A percentile compares a stretch with the other conserved stretches of the same genome.
These are phyloP conservation scores for Annona cherimola DNA, from an alignment of 164 flowering plant genomes.

Conservation along the genomic window DNA sequence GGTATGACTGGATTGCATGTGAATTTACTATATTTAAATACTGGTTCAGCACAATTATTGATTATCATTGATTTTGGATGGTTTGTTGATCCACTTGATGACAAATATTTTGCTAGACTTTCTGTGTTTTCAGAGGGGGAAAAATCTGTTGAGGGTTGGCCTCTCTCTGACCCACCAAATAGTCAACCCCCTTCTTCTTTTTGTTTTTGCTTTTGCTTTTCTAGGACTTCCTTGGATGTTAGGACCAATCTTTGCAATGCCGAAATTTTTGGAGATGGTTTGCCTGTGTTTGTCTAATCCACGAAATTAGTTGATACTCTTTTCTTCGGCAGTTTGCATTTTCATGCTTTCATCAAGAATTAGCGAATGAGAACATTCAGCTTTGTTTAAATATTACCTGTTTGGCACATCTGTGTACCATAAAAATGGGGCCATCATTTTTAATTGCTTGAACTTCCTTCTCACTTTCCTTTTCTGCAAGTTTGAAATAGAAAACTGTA, in stretches of 20 bases:
- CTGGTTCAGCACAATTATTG: background rate
- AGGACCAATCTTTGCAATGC: background rate
- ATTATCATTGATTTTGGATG: background rate
- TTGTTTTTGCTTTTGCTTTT: background rate
- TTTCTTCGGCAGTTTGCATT: background rate
- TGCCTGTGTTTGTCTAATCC: background rate
- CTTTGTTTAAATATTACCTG: background rate
- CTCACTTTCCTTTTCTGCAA: background rate
- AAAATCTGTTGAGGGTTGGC: too few species aligned
- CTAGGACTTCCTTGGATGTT: background rate
- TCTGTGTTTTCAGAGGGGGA: too few species aligned
- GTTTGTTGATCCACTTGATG: background rate
- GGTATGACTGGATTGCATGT: conserved; percentile 41
- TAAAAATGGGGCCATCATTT: background rate
- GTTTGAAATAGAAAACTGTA: background rate
- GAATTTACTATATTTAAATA: background rate
- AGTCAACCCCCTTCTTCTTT: too few species aligned
- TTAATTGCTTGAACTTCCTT: background rate
- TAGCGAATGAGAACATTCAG: background rate
- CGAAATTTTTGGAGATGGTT: background rate
- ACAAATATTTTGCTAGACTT: background rate
- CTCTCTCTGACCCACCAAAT: too few species aligned
- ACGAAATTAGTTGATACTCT: background rate
- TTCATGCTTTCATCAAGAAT: background rate
- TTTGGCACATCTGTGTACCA: background rate